Evolutionary conservation across 805 yeast species (phyloP).

Genomic region (Wickerhamomyces subpelliculosus): DNA sequence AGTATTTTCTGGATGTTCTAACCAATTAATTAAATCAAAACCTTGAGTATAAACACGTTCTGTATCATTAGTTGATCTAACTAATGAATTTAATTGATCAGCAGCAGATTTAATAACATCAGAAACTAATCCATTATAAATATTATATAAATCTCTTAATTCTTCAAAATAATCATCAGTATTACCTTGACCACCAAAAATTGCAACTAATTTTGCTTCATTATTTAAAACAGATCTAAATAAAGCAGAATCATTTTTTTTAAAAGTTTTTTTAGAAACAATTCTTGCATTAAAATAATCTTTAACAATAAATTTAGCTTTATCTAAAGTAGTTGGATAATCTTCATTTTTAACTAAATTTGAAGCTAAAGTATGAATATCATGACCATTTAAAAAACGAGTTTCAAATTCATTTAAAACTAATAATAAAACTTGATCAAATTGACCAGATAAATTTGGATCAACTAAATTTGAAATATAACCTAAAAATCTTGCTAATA

Average conservation of each 20-base stretch:
- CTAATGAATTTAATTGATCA: conserved; percentile 56
- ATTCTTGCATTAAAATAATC: conserved; percentile 65
- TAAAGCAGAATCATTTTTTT: conserved; percentile 49
- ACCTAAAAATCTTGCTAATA: conserved; percentile 79
- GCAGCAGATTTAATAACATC: conserved; percentile 71
- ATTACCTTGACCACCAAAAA: conserved; percentile 99
- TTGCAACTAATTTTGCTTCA: conserved; percentile 64
- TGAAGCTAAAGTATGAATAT: conserved; percentile 87
- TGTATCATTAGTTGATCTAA: conserved; percentile 66
- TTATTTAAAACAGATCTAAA: conserved; percentile 53
- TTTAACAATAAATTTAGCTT: conserved; percentile 69
- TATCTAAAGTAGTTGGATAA: conserved; percentile 59
- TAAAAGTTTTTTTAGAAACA: conserved; percentile 41
- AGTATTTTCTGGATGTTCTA: conserved; percentile 73
- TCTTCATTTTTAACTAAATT: conserved; percentile 46
- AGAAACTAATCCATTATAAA: conserved; percentile 67
- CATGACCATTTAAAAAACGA: conserved; percentile 64
- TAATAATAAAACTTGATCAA: conserved; percentile 61
- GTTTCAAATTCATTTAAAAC: conserved; percentile 80
- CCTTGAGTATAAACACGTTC: conserved; percentile 92
- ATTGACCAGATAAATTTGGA: conserved; percentile 43
- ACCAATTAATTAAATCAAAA: conserved; percentile 83
- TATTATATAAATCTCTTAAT: conserved; percentile 73
- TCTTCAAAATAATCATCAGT: conserved; percentile 97
- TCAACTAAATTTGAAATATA: conserved; percentile 47